These are phyloP conservation scores for Xerocomus spinulosus DNA, from an alignment of 768 basidiomycete species.

Conservation along the genomic window DNA sequence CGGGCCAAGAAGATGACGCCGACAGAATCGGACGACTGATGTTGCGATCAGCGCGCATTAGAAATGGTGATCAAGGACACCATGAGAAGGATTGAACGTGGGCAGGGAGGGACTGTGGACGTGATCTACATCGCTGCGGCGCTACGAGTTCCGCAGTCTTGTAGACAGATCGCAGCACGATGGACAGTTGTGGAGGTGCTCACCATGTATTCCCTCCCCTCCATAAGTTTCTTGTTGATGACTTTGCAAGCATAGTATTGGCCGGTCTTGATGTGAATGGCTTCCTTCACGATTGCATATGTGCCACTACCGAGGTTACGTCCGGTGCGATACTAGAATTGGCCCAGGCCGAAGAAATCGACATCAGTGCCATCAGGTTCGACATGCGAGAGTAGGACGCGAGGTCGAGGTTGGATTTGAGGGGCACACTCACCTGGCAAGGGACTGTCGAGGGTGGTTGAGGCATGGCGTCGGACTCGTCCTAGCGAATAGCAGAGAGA, in stretches of 20 bases:
- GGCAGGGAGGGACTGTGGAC: constrained; percentile 1
- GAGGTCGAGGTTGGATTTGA: not conserved
- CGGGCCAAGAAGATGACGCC: not conserved
- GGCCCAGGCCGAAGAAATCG: not conserved
- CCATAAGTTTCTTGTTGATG: constrained; percentile 99
- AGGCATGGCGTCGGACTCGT: constrained; percentile 23
- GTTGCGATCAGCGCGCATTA: constrained; percentile 12
- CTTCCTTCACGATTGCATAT: constrained; percentile 94
- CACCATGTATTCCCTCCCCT: constrained; percentile 97
- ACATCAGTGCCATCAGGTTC: constrained; percentile 5
- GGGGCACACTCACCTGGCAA: constrained; percentile 37
- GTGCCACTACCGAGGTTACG: constrained; percentile 88
- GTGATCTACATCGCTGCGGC: constrained; percentile 5
- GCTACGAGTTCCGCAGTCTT: not conserved
- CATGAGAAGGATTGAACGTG: not conserved
- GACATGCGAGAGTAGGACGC: not conserved
- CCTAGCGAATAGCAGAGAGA: constrained; percentile 13
- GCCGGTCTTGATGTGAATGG: constrained; percentile 87
- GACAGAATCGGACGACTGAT: not conserved
- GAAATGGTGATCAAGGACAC: constrained; percentile 7
- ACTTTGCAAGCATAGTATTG: constrained; percentile 99
- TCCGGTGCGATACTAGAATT: constrained; percentile 73
- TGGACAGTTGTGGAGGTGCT: constrained; percentile 21
- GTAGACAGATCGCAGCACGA: constrained; percentile 6
- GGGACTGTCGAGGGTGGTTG: constrained; percentile 38